phyloP scores from a whole-genome alignment of 2,329 filamentous ascomycete species.

The Sordariomycetes sp. region DNA sequence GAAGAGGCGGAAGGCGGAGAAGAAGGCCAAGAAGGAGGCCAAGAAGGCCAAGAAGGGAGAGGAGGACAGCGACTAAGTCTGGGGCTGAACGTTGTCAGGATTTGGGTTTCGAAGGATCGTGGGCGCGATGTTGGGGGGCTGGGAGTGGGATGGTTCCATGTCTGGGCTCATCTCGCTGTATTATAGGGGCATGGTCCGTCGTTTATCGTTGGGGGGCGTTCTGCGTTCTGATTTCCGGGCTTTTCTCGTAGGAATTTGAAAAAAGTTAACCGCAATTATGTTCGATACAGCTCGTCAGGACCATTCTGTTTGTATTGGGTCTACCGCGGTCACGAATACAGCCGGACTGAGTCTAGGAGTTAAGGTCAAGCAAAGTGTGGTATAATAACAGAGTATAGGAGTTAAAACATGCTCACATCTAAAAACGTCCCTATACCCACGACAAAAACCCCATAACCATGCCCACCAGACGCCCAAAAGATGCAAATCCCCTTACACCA shows the following conservation, averaged over 20 bases:
- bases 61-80: slow-evolving; percentile 39
- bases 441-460: too few species aligned
- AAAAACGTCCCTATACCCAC: too few species aligned
- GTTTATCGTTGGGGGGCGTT: background rate
- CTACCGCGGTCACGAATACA: too few species aligned
- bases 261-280: background rate
- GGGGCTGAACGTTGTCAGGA: background rate
- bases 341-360: too few species aligned
- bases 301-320: too few species aligned
- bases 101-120: background rate
- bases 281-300: background rate
- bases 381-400: too few species aligned
- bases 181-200: background rate
- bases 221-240: background rate
- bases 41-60: slow-evolving; percentile 43
- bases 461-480: too few species aligned
- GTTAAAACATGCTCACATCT: too few species aligned
- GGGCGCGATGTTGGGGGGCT: background rate
- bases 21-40: slow-evolving; percentile 45
- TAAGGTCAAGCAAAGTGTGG: too few species aligned
- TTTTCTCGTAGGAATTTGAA: background rate
- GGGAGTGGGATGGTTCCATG: background rate
- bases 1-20: slow-evolving; percentile 49
- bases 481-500: too few species aligned
- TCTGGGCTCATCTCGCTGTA: background rate